Base-by-base conservation (phyloP, 2,329 filamentous ascomycete genomes). In the Claviceps humidiphila region DNA sequence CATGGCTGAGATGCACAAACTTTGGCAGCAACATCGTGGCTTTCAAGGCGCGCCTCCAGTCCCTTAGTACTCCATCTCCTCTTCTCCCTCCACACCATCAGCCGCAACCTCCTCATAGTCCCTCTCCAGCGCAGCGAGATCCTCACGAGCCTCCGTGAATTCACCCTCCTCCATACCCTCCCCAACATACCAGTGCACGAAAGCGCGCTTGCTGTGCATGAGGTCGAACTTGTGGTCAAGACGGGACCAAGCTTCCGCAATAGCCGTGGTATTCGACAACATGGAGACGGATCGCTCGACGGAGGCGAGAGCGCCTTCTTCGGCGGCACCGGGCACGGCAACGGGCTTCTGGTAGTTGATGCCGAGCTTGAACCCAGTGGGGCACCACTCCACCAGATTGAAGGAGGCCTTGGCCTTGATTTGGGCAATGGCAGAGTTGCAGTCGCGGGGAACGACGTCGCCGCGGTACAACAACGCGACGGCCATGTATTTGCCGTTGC, bases 101-200 rank as follows among this genome's bases (percentile, higher is more conserved):
- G 75, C 79, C 55, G 85, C 86, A 60, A 90, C 86, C 76, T 90
- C 87, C 70, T 89, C 86, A 66, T 91, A 91, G 63, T 91, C 87
- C 74, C 85, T 87, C 76, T 91, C 87, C 38, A 93, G 75, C 47
- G 87, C 87, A 57, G 87, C 87, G 55, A 93, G 75, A 67, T 93
- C 87, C 74, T 93, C 87, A 60, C 87, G 84, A 56, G 87, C 87
- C 71, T 93, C 87, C 57, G 83, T 86, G 74, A 93, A 93, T 70
- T 93, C 87, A 62, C 87, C 87, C 69, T 93, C 87, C 74, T 93
- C 87, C 87, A 93, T 93, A 72, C 87, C 87, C 73, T 93, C 87
- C 59, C 87, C 87, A 51, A 93, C 87, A 60, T 87, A 87, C 83
- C 83, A 86, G 72, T 87, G 82, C 46, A 86, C 82, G 61, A 87